Evolutionary conservation across 352 stramenopile genomes (phyloP).

Genomic region (Thraustochytrium sp.): DNA sequence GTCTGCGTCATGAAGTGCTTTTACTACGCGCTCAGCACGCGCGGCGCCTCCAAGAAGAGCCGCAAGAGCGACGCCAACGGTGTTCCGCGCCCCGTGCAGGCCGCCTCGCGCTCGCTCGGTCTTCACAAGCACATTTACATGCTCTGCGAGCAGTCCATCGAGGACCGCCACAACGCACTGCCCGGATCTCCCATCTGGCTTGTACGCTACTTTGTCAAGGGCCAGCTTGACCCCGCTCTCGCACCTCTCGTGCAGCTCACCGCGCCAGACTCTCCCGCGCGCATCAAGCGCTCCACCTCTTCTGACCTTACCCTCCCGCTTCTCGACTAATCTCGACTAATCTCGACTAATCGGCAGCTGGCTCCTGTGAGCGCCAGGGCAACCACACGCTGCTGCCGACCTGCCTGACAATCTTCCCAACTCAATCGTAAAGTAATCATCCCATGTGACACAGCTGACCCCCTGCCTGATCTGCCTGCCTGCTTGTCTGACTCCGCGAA

Average conservation of each 20-base stretch:
- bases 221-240: not conserved
- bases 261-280: not conserved
- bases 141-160: slow-evolving; percentile 31
- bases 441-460: too few species aligned
- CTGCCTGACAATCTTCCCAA: too few species aligned
- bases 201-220: slow-evolving; percentile 39
- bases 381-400: too few species aligned
- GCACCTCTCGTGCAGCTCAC: not conserved
- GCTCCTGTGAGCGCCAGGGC: too few species aligned
- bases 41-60: not conserved
- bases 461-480: too few species aligned
- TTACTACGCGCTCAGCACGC: slow-evolving; percentile 18
- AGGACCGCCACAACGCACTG: slow-evolving; percentile 12
- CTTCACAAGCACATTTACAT: slow-evolving; percentile 44
- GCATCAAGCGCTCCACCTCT: not conserved
- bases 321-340: not conserved
- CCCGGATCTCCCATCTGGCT: not conserved
- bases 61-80: not conserved
- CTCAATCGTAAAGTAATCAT: too few species aligned
- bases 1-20: slow-evolving; percentile 32
- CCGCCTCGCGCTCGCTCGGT: not conserved
- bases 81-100: not conserved
- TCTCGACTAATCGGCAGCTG: not conserved
- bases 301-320: not conserved
- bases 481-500: too few species aligned